Evolutionary conservation across 805 yeast genomes (phyloP).

Genomic region (Lachancea waltii): DNA sequence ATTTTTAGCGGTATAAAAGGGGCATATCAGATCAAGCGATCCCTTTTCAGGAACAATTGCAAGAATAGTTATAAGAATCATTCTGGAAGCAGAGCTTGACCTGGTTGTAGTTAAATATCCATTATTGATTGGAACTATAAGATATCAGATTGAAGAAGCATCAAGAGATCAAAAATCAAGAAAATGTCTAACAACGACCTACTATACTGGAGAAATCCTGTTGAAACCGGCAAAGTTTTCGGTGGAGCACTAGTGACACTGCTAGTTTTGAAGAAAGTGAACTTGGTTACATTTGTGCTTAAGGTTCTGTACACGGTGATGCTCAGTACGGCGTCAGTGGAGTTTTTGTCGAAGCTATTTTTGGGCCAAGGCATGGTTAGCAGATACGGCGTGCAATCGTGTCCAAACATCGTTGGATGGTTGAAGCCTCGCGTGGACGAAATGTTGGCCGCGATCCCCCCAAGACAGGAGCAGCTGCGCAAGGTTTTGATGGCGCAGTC

Average conservation of each 20-base stretch:
- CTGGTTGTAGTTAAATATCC: too few species aligned
- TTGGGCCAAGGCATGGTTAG: conserved; percentile 77
- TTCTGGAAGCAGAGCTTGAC: too few species aligned
- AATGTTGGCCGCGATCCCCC: conserved; percentile 36
- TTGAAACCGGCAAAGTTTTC: conserved; percentile 67
- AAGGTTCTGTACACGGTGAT: conserved; percentile 54
- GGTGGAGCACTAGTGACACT: conserved; percentile 54
- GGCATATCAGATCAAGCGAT: neutral
- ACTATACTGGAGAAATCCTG: conserved; percentile 39
- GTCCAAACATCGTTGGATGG: conserved; percentile 30
- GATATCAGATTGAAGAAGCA: too few species aligned
- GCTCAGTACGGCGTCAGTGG: conserved; percentile 62
- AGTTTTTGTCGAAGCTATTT: conserved; percentile 63
- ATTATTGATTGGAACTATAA: too few species aligned
- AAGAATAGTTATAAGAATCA: too few species aligned
- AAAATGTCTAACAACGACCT: conserved; percentile 15
- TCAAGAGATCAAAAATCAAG: neutral
- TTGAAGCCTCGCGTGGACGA: conserved; percentile 30
- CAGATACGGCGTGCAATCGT: conserved; percentile 53
- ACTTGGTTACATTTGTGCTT: conserved; percentile 55
- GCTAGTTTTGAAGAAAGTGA: conserved; percentile 54
- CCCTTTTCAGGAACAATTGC: too few species aligned
- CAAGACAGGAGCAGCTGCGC: conserved; percentile 47
- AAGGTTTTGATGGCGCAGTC: conserved; percentile 60
- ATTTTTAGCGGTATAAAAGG: conserved; percentile 3